Evolutionary conservation across 805 yeast species (phyloP).

Genomic region (Aciculoconidium aculeatum): DNA sequence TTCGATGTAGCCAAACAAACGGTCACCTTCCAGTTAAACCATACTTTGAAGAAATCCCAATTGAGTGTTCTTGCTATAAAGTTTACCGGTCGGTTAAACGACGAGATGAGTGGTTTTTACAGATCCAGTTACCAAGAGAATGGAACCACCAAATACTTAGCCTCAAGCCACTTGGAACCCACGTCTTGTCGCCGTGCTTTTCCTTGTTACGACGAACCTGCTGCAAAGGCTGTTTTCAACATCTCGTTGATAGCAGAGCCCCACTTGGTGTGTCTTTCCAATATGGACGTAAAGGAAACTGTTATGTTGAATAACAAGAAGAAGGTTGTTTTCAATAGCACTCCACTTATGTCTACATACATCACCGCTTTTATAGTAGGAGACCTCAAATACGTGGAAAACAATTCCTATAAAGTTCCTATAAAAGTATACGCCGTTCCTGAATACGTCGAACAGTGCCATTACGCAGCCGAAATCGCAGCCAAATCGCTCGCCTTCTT

Average conservation of each 20-base stretch:
- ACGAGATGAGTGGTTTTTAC: constrained; percentile 81
- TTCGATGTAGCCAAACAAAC: constrained; percentile 35
- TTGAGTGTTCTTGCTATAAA: constrained; percentile 41
- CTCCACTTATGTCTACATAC: constrained; percentile 79
- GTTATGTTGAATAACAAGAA: constrained; percentile 40
- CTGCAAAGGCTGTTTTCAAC: constrained; percentile 68
- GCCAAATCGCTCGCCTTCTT: constrained; percentile 71
- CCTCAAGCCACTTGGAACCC: constrained; percentile 83
- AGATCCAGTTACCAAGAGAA: constrained; percentile 59
- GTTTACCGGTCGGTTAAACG: constrained; percentile 62
- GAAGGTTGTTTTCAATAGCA: constrained; percentile 59
- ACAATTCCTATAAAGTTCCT: constrained; percentile 60
- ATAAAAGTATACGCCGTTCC: constrained; percentile 78
- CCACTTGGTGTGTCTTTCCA: constrained; percentile 55
- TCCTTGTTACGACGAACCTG: constrained; percentile 84
- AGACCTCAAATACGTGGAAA: constrained; percentile 69
- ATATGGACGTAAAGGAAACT: constrained; percentile 59
- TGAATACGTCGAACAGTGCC: constrained; percentile 66
- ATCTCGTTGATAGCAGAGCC: constrained; percentile 54
- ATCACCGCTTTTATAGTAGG: constrained; percentile 80
- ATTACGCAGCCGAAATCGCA: constrained; percentile 67
- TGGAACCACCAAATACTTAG: constrained; percentile 64
- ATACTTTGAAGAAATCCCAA: constrained; percentile 34
- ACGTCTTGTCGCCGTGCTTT: constrained; percentile 84
- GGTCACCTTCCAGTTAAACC: constrained; percentile 34